Percentiles rank a stretch among this genome's conserved stretches.
These are phyloP conservation scores for Actinomortierella ambigua DNA, from an alignment of 371 early-diverging fungal genomes.

Conservation along the genomic window DNA sequence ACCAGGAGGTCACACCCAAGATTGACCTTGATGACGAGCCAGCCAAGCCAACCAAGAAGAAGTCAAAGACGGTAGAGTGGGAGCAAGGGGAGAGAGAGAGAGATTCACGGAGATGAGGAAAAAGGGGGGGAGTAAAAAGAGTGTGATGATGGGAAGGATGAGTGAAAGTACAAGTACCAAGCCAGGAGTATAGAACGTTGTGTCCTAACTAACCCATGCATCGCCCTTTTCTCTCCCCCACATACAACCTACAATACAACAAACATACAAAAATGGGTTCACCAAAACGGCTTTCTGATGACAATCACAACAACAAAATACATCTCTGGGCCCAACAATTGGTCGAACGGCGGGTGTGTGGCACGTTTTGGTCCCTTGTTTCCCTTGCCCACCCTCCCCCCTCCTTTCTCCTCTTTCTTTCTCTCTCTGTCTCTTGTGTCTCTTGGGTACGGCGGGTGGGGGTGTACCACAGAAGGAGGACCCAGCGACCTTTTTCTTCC, in stretches of 20 bases:
- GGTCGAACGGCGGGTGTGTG: no score
- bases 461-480: no score
- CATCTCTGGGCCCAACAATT: no score
- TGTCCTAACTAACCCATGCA: background rate
- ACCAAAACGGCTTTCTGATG: no score
- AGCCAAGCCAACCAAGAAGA: conserved; percentile 54
- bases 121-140: background rate
- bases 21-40: conserved; percentile 59
- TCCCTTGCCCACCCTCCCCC: background rate
- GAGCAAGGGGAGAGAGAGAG: background rate
- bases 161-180: no score
- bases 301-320: no score
- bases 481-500: conserved; percentile 73
- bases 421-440: background rate
- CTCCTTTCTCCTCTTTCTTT: background rate
- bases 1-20: conserved; percentile 75
- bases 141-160: no score
- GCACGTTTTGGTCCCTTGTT: no score
- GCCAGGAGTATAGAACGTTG: no score
- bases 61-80: conserved; percentile 52
- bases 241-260: no score
- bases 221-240: background rate
- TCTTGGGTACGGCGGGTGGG: no score
- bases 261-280: no score
- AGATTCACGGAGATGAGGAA: background rate